Evolutionary conservation across 495 filamentous ascomycete genomes (phyloP).

Genomic region (Astrocystis sublimbata): DNA sequence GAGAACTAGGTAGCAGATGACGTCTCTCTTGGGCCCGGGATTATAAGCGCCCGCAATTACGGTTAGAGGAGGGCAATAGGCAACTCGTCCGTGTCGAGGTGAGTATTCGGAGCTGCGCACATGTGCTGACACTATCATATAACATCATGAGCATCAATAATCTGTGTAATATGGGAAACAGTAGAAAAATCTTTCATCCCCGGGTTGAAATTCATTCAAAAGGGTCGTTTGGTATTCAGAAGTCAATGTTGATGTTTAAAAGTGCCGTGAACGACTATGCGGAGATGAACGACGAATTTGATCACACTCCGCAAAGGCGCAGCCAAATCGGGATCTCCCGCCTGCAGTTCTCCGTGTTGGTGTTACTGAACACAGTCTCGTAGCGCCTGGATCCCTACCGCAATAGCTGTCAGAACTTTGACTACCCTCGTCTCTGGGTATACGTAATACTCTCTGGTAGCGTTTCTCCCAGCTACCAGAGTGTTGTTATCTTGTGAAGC

Average conservation of each 20-base stretch:
- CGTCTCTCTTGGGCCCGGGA: not conserved
- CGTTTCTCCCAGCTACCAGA: conserved; percentile 13
- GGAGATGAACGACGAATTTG: conserved; percentile 11
- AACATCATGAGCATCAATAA: no score
- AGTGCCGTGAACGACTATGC: not conserved
- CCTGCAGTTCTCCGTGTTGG: not conserved
- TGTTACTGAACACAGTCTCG: not conserved
- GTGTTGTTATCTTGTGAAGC: no score
- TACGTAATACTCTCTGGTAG: not conserved
- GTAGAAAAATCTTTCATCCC: no score
- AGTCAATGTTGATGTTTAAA: not conserved
- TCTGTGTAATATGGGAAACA: no score
- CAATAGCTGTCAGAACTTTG: no score
- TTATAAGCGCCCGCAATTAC: not conserved
- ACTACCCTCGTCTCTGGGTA: not conserved
- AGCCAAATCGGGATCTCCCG: conserved; percentile 20
- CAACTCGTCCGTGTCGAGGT: no score
- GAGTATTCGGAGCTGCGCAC: not conserved
- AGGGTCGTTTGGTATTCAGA: not conserved
- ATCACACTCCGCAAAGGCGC: conserved; percentile 18
- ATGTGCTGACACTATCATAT: not conserved
- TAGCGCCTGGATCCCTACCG: no score
- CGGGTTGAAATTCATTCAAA: not conserved
- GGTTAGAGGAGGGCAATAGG: no score
- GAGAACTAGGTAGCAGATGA: not conserved